These are phyloP conservation scores for Plasmodium vivax DNA, from an alignment of 169 alveolate genomes.

Conservation along the genomic window DNA sequence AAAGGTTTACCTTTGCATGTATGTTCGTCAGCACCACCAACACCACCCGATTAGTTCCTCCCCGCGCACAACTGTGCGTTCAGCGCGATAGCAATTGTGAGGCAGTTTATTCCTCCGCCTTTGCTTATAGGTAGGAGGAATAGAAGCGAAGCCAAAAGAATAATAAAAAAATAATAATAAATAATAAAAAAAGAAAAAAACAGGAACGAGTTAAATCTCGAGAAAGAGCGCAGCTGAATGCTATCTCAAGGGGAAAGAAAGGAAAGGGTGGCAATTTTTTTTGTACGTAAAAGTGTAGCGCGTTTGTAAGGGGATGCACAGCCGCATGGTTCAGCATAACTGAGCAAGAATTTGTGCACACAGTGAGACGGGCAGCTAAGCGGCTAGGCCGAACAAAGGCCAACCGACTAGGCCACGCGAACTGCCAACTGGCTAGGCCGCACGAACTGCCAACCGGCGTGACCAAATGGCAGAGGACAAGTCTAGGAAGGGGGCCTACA, in stretches of 20 bases:
- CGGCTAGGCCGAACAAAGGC: background rate
- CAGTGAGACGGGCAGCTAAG: background rate
- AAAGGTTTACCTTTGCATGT: background rate
- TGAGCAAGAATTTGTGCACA: background rate
- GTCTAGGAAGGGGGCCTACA: slow-evolving; percentile 35
- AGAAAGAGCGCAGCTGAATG: background rate
- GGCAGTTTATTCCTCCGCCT: background rate
- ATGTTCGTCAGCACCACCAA: background rate
- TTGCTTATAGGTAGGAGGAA: background rate
- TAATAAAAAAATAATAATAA: background rate
- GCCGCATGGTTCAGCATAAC: background rate
- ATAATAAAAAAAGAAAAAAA: background rate
- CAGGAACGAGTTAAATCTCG: background rate
- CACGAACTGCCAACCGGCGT: background rate
- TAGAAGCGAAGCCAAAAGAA: background rate
- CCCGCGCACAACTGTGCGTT: background rate
- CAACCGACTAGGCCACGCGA: background rate
- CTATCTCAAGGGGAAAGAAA: background rate
- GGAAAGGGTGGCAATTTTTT: background rate
- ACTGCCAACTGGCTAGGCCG: no score
- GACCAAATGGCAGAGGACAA: slow-evolving; percentile 42
- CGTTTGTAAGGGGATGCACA: background rate
- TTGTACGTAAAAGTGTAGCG: background rate
- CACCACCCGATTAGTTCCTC: background rate
- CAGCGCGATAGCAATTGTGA: background rate